These are phyloP conservation scores for Cytospora schulzeri DNA, from an alignment of 2,329 filamentous ascomycete genomes.

Conservation along the genomic window DNA sequence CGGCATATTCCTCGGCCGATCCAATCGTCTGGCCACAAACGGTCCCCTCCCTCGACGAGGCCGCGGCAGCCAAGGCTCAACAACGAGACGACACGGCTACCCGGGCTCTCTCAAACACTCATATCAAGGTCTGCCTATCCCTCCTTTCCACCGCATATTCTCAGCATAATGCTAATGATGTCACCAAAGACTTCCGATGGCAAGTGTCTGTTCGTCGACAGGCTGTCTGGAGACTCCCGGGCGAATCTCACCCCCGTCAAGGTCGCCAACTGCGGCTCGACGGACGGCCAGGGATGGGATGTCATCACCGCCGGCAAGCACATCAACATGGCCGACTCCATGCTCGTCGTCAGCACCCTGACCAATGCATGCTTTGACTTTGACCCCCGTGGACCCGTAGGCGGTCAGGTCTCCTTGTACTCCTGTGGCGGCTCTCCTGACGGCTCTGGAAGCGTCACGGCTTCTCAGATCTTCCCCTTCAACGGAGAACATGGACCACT, in stretches of 20 bases:
- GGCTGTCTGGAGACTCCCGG: conserved; percentile 48
- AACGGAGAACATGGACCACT: conserved; percentile 45
- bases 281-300: conserved; percentile 46
- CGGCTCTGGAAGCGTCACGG: conserved; percentile 36
- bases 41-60: conserved; percentile 41
- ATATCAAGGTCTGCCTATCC: conserved; percentile 39
- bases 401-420: conserved; percentile 58
- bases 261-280: conserved; percentile 44
- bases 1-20: conserved; percentile 30
- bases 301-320: conserved; percentile 39
- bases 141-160: too few relatives aligned
- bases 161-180: neutral
- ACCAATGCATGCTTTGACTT: conserved; percentile 63
- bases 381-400: conserved; percentile 52
- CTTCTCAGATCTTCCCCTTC: conserved; percentile 56
- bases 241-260: conserved; percentile 48
- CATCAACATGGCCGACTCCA: conserved; percentile 41
- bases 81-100: conserved; percentile 45
- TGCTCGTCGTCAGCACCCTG: conserved; percentile 57
- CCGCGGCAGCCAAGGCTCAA: conserved; percentile 46
- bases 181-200: conserved; percentile 41
- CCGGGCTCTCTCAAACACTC: conserved; percentile 42
- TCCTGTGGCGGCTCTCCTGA: conserved; percentile 61
- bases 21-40: conserved; percentile 32
- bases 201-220: conserved; percentile 45